Evolutionary conservation across 2,329 filamentous ascomycete genomes (phyloP).

Genomic region (Cercospora sojina): DNA sequence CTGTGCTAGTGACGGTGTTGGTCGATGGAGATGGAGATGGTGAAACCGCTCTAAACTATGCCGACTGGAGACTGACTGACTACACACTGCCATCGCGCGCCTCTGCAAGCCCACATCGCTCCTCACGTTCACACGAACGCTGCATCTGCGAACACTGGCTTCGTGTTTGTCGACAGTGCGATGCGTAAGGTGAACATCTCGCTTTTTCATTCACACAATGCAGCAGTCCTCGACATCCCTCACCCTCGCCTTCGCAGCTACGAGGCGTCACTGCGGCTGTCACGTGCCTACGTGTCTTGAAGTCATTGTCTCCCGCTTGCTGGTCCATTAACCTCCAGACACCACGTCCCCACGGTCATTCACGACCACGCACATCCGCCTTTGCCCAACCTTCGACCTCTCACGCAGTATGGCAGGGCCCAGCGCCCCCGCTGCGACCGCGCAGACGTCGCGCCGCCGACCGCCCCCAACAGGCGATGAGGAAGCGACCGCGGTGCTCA

Average conservation of each 20-base stretch:
- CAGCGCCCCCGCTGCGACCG: conserved; percentile 22
- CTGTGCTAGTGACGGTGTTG: background rate
- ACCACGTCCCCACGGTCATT: background rate
- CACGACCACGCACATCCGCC: background rate
- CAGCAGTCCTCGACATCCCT: background rate
- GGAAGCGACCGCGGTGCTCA: conserved; percentile 76
- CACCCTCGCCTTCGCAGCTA: background rate
- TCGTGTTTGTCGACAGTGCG: background rate
- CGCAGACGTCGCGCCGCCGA: conserved; percentile 56
- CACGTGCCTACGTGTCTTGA: background rate
- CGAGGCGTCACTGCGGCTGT: background rate
- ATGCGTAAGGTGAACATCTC: background rate
- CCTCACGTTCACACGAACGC: conserved; percentile 1
- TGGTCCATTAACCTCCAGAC: background rate
- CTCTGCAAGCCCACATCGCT: background rate
- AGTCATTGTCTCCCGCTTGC: background rate
- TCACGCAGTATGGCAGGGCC: conserved; percentile 32
- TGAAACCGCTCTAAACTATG: conserved; percentile 7
- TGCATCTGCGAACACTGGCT: background rate
- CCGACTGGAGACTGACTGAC: conserved; percentile 1
- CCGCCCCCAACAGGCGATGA: conserved; percentile 74
- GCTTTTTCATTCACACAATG: background rate
- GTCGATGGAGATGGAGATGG: conserved; percentile 5
- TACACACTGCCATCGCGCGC: background rate
- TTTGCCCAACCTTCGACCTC: background rate